Percentiles rank a stretch among this genome's conserved stretches.
Evolutionary conservation across 352 stramenopile genomes (phyloP).

Genomic region (Pythium pyrilobum): DNA sequence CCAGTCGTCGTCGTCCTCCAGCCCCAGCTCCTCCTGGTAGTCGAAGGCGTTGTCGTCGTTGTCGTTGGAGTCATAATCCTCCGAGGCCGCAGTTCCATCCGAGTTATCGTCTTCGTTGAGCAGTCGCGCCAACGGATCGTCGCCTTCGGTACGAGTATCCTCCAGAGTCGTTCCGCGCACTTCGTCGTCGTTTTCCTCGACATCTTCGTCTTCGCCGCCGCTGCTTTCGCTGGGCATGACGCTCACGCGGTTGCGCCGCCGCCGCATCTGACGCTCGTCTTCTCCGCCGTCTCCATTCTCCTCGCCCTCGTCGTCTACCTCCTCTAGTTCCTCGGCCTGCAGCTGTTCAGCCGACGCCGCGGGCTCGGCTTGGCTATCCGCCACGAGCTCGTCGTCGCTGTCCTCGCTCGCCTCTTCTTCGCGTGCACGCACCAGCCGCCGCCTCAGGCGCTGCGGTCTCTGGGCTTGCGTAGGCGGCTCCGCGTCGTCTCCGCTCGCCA

Average conservation of each 20-base stretch:
- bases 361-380: too few relatives aligned
- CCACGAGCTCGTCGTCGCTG: neutral
- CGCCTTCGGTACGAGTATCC: neutral
- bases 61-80: neutral
- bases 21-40: neutral
- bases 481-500: neutral
- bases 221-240: conserved; percentile 7
- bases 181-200: neutral
- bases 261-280: neutral
- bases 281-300: neutral
- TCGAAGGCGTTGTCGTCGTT: neutral
- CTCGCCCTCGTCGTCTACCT: too few relatives aligned
- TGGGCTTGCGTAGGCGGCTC: too few relatives aligned
- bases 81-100: too few relatives aligned
- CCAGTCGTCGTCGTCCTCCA: conserved; percentile 6
- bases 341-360: too few relatives aligned
- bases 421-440: too few relatives aligned
- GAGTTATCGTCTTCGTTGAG: neutral
- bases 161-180: neutral
- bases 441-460: too few relatives aligned
- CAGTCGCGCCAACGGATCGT: neutral
- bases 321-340: too few relatives aligned
- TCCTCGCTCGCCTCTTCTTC: neutral
- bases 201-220: neutral
- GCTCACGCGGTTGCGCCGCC: conserved; percentile 7